Base-by-base conservation (phyloP, 257 asterid species). In the Linaria vulgaris region DNA sequence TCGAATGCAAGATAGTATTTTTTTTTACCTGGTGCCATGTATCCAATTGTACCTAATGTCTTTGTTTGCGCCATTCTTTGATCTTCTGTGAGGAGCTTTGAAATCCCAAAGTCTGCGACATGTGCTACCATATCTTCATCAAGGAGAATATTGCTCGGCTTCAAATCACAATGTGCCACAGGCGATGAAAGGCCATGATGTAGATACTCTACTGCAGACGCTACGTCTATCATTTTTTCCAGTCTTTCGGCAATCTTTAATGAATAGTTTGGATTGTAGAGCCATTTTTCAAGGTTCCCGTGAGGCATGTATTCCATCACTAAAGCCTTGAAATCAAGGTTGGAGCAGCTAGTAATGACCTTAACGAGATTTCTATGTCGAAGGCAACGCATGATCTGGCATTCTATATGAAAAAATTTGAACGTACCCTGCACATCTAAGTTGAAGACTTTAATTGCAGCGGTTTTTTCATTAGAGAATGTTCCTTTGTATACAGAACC, bases 281-380 rank as follows among this genome's bases (percentile, higher is more conserved):
- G 27, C 56, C 67, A 61, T 10, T 25, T 45, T 5, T 46, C 51
- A 24, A 61, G 67, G 67, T 27, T 46, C n/a, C 67, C 67, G 12
- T 61, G 45, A 3, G 67, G 24, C 53, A 61, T 61, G n/a, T 60
- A 60, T 24, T 25, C n/a, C 39, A 60, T 12, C 22, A 60, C 54
- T 38, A 60, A 45, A 6, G 55, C 67, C 56, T 61, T 61, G 11
- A 61, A 61, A 0, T 63, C 50, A 1, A 30, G n/a, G 8, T 27
- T 27, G 34, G 34, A 27, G 34, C 34, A 27, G 6, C 34, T 27
- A 27, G 34, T 27, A 27, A 27, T 52, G 14, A 63, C 23, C 16
- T 38, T 63, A 15, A 34, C 22, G 3, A 61, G 38, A 27, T 61
- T 61, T 45, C 56, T 25, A 11, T 61, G 67, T 0, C 46, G 69